Percentiles rank a stretch among this genome's conserved stretches.
Evolutionary conservation across 495 filamentous ascomycete genomes (phyloP).

Genomic region (Aspergillus heteromorphus): DNA sequence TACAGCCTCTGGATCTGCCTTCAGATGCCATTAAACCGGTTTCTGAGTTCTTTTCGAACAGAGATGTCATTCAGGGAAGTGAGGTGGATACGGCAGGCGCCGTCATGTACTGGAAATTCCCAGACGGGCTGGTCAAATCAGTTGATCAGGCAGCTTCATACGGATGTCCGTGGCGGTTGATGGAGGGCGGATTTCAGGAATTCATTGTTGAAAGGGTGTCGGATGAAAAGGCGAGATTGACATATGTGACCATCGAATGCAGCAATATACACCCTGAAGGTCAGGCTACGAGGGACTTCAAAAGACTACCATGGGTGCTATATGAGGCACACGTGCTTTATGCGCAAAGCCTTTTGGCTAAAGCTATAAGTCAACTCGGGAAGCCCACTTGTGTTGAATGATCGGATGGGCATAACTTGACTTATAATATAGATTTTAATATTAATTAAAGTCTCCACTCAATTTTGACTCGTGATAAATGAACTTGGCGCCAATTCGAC

Average conservation of each 20-base stretch:
- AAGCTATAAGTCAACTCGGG: background rate
- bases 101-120: conserved; percentile 12
- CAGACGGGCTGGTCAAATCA: background rate
- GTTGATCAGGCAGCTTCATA: conserved; percentile 6
- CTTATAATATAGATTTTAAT: too few species aligned
- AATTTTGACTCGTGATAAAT: too few species aligned
- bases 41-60: conserved; percentile 2
- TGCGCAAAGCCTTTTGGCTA: conserved; percentile 9
- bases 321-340: conserved; percentile 16
- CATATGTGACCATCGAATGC: conserved; percentile 11
- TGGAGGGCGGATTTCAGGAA: conserved; percentile 16
- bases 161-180: conserved; percentile 13
- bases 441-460: too few species aligned
- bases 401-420: too few species aligned
- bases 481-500: too few species aligned
- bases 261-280: conserved; percentile 6
- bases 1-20: conserved; percentile 1
- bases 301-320: conserved; percentile 6
- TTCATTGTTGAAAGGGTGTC: conserved; percentile 12
- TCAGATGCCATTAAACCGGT: background rate
- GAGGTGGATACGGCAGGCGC: conserved; percentile 1
- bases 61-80: background rate
- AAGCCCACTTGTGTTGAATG: too few species aligned
- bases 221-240: conserved; percentile 10
- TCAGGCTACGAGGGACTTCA: conserved; percentile 1